A percentile compares a stretch with the other conserved stretches of the same genome.
These are phyloP conservation scores for Beauveria sp. DNA, from an alignment of 2,329 filamentous ascomycete species.

Conservation along the genomic window DNA sequence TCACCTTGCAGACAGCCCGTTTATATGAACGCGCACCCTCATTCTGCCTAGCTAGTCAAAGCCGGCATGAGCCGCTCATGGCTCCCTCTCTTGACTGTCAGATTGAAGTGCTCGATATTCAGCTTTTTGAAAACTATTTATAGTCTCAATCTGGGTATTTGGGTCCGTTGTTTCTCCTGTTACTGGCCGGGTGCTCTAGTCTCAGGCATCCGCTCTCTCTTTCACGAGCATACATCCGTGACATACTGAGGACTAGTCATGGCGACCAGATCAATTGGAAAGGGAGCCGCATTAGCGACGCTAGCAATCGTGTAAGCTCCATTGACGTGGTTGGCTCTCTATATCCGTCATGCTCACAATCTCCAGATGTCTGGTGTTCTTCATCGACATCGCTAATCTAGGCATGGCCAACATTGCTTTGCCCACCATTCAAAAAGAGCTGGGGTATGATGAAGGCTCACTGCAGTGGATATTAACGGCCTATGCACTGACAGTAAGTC, in stretches of 20 bases:
- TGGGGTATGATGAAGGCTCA: conserved; percentile 10
- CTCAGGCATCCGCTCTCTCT: too few relatives aligned
- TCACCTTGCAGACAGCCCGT: neutral
- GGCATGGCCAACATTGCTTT: conserved; percentile 14
- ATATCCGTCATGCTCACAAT: neutral
- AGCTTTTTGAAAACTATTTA: too few relatives aligned
- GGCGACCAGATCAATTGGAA: neutral
- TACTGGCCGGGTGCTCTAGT: too few relatives aligned
- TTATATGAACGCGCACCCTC: neutral
- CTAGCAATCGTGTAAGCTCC: neutral
- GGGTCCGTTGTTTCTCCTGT: too few relatives aligned
- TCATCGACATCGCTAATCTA: conserved; percentile 13
- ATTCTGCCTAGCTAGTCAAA: neutral
- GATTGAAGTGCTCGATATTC: too few relatives aligned
- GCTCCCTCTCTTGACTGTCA: neutral
- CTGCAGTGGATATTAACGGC: conserved; percentile 14
- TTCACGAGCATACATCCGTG: too few relatives aligned
- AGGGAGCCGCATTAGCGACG: neutral
- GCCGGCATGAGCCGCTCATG: neutral
- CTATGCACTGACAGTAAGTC: conserved; percentile 10
- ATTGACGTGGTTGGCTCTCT: neutral
- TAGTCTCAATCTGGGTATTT: too few relatives aligned
- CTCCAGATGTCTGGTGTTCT: conserved; percentile 11
- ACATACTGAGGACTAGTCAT: neutral
- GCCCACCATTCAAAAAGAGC: conserved; percentile 12